Evolutionary conservation across 257 asterid species (phyloP).

Genomic region (Buddleja alternifolia): DNA sequence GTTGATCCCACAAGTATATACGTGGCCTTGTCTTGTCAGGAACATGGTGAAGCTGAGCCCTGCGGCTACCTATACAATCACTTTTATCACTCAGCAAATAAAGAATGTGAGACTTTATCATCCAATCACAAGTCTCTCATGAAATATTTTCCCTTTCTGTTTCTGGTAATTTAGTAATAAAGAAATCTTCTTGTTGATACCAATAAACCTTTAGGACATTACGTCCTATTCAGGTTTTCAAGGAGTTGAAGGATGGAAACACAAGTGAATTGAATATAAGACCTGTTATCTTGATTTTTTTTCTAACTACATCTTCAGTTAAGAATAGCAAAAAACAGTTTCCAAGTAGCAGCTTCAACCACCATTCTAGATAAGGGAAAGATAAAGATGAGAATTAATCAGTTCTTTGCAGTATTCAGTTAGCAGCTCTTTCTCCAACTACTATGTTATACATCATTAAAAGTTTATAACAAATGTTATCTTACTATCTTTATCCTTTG

Average conservation of each 20-base stretch:
- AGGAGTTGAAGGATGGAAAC: conserved; percentile 8
- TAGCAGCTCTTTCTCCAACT: not conserved
- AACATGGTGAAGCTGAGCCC: conserved; percentile 86
- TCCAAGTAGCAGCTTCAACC: not conserved
- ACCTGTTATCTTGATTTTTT: not conserved
- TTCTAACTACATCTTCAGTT: not conserved
- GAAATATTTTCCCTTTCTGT: not conserved
- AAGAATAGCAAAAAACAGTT: not conserved
- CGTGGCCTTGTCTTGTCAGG: conserved; percentile 72
- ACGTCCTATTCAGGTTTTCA: not conserved
- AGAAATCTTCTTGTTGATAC: not conserved
- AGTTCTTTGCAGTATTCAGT: not conserved
- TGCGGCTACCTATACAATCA: conserved; percentile 67
- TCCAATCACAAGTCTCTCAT: not conserved
- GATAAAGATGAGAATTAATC: not conserved
- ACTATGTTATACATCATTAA: no score
- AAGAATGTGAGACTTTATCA: not conserved
- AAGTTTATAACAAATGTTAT: no score
- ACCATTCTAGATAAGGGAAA: not conserved
- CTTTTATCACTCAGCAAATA: conserved; percentile 3
- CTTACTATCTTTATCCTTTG: no score
- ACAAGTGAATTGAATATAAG: no score
- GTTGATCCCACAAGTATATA: conserved; percentile 77
- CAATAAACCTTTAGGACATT: not conserved
- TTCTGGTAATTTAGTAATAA: no score